Percentiles rank a stretch among this genome's conserved stretches.
phyloP scores from a whole-genome alignment of 164 flowering plant genomes.

The Kalanchoe fedtschenkoi region DNA sequence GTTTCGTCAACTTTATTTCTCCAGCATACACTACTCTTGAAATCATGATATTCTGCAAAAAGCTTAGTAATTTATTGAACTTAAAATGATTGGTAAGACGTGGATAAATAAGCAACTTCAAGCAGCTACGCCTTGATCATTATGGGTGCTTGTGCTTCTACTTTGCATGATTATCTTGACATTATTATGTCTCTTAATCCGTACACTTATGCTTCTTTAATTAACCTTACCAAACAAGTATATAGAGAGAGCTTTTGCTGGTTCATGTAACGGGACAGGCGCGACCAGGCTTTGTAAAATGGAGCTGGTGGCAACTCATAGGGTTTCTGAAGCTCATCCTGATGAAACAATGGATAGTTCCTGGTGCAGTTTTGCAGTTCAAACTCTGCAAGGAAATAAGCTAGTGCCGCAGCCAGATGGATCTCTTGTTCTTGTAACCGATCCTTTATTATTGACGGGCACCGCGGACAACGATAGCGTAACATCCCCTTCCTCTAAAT shows the following conservation, averaged over 20 bases:
- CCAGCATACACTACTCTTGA: too few relatives aligned
- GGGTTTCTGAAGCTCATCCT: slow-evolving; percentile 46
- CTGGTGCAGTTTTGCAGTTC: slow-evolving; percentile 80
- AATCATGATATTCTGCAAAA: neutral
- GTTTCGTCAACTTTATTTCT: neutral
- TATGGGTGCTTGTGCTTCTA: neutral
- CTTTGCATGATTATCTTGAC: neutral
- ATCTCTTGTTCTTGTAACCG: slow-evolving; percentile 33
- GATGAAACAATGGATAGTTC: slow-evolving; percentile 76
- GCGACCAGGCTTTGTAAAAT: slow-evolving; percentile 12
- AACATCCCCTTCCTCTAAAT: neutral
- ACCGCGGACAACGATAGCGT: slow-evolving; percentile 10
- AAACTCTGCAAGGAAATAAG: slow-evolving; percentile 44
- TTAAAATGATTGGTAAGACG: neutral
- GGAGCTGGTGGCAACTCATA: slow-evolving; percentile 33
- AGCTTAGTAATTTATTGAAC: neutral
- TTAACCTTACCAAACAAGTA: neutral
- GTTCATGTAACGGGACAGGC: neutral
- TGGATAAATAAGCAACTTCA: neutral
- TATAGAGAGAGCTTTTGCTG: neutral
- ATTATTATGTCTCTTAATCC: neutral
- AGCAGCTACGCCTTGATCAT: neutral
- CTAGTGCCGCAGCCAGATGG: slow-evolving; percentile 17
- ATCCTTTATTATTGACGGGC: slow-evolving; percentile 17
- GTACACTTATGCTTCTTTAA: neutral